Evolutionary conservation across 2,329 filamentous ascomycete genomes (phyloP).

Genomic region (Fusarium sp.): DNA sequence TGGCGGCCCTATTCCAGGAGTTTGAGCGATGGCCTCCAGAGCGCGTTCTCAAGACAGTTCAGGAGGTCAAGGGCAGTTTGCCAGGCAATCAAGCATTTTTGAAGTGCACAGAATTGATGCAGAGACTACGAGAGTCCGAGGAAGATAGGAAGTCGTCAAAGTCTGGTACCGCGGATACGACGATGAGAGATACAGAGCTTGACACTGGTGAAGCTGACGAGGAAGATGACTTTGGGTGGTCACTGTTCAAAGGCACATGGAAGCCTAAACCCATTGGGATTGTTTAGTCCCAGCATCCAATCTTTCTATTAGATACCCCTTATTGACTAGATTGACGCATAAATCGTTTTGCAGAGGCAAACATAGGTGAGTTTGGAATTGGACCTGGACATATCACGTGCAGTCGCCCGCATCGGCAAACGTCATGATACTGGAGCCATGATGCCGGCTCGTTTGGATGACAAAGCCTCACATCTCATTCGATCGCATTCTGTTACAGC

Average conservation of each 20-base stretch:
- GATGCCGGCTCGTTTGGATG: constrained; percentile 37
- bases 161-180: constrained; percentile 3
- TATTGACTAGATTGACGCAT: background rate
- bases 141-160: constrained; percentile 18
- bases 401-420: constrained; percentile 16
- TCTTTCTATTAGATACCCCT: constrained; percentile 22
- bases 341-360: background rate
- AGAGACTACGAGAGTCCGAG: constrained; percentile 46
- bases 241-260: constrained; percentile 62
- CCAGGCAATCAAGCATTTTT: constrained; percentile 56
- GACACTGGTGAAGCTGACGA: constrained; percentile 36
- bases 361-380: background rate
- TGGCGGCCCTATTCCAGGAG: constrained; percentile 39
- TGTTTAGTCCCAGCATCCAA: constrained; percentile 47
- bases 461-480: constrained; percentile 41
- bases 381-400: constrained; percentile 32
- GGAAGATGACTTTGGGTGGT: constrained; percentile 53
- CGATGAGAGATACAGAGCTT: constrained; percentile 15
- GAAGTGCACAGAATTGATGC: constrained; percentile 55
- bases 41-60: constrained; percentile 50
- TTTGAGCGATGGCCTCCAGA: constrained; percentile 51
- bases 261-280: constrained; percentile 67
- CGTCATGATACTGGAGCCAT: constrained; percentile 36
- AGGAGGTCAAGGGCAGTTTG: constrained; percentile 51
- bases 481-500: constrained; percentile 11